These are phyloP conservation scores for Myxozyma udenii DNA, from an alignment of 805 yeast species.

Conservation along the genomic window DNA sequence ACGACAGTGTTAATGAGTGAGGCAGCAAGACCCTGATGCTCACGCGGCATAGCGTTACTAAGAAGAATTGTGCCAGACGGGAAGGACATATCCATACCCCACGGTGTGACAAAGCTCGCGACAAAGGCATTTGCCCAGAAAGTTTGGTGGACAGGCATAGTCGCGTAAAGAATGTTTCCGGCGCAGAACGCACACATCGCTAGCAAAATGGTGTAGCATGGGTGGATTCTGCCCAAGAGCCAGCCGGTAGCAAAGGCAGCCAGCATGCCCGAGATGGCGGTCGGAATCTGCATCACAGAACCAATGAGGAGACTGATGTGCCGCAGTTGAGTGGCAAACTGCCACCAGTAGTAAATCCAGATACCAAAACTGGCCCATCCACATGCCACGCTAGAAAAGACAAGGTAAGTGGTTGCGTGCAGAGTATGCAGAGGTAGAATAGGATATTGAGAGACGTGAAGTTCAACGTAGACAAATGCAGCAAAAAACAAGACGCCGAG, in stretches of 20 bases:
- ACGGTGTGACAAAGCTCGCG: slow-evolving; percentile 53
- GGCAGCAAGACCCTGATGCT: slow-evolving; percentile 76
- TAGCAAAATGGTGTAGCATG: slow-evolving; percentile 50
- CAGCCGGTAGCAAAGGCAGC: slow-evolving; percentile 56
- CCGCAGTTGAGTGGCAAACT: slow-evolving; percentile 51
- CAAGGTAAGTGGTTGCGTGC: slow-evolving; percentile 46
- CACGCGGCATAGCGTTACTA: slow-evolving; percentile 42
- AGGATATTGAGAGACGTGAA: slow-evolving; percentile 47
- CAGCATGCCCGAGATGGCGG: slow-evolving; percentile 51
- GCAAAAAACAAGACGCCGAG: slow-evolving; percentile 47
- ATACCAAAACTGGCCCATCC: slow-evolving; percentile 82
- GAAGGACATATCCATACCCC: slow-evolving; percentile 77
- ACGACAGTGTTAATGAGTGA: slow-evolving; percentile 67
- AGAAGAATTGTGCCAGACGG: slow-evolving; percentile 57
- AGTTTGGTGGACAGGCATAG: slow-evolving; percentile 57
- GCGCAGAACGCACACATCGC: slow-evolving; percentile 54
- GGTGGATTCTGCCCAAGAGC: slow-evolving; percentile 46
- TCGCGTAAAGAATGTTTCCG: slow-evolving; percentile 54
- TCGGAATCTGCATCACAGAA: slow-evolving; percentile 47
- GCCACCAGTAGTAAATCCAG: slow-evolving; percentile 64
- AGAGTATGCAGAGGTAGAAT: slow-evolving; percentile 53
- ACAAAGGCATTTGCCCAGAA: slow-evolving; percentile 61
- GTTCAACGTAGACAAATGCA: slow-evolving; percentile 51
- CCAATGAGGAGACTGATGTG: slow-evolving; percentile 47
- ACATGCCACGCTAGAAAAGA: slow-evolving; percentile 50